Evolutionary conservation across 2,329 filamentous ascomycete species (phyloP), one percentile per base, ranked within the genome.

Genomic region (Pseudofabraea citricarpa): DNA sequence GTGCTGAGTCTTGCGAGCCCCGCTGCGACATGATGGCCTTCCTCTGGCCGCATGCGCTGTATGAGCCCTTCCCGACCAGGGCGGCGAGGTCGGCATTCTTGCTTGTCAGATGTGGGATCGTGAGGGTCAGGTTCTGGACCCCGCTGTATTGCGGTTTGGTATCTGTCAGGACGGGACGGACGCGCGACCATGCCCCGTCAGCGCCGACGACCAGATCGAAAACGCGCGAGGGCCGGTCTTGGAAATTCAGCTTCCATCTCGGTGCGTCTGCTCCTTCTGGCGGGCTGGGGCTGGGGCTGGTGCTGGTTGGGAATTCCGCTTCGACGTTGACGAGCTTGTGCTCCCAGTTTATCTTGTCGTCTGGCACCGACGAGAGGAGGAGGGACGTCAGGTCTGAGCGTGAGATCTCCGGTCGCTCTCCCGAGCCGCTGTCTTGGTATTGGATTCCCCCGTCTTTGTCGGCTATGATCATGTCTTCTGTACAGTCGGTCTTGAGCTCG

Each of bases 141-240:
- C 41, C 36, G 19, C 41, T 44, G 35, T 42, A 49, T 8, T 41
- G 12, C 2, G 49, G 49, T 6, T 43, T 41, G 21, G 31, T 15
- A 31, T 31, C 27, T 6, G 27, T 31, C 16, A 31, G 13, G 27
- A 12, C 13, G 13, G 52, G 44, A 12, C 71, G 63, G 4, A 70
- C 55, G 40, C 57, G 63, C 16, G 52, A 62, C 64, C 65, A 68
- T 2, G 64, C 62, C 4, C 66, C 66, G 51, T 65, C 63, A 1
- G 62, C 63, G 24, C 66, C 65, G 22, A 66, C 55, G 16, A 64
- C 63, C 5, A 67, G 43, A 43, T 67, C 66, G 38, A 31, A 60
- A 67, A 2, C 43, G 44, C 12, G 50, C 35, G 2, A 38, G 51
- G 27, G 27, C 6, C 27, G 13, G 9, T 10, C 16, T 12, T 31